Evolutionary conservation across 371 early-diverging fungal species (phyloP), one percentile per base, ranked within the genome.

Genomic region (Rhizopus delemar): DNA sequence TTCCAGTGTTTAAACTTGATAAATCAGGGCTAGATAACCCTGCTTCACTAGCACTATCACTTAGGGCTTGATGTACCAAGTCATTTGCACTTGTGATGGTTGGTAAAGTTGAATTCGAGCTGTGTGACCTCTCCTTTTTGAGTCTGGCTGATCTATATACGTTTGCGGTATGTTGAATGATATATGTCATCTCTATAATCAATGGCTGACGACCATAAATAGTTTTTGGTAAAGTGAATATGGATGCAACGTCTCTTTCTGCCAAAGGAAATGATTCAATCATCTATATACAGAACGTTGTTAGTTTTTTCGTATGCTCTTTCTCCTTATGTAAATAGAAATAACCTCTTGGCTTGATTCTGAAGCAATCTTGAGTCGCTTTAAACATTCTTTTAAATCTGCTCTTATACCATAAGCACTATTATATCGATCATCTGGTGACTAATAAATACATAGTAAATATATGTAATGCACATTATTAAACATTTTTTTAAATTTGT

Each of bases 361-460:
- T 22, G 59, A 50, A 41, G 69, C 57, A 54, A 51, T 51, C 31
- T 52, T 60, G 38, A 84, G 54, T 7, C 63, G 53, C 48, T 66
- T 69, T 13, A 82, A 46, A 54, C 85, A 84, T 48, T 68, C 70
- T 53, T 81, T 70, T 8, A 84, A 70, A 69, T 84, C 85, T 28
- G 80, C 74, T 28, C 77, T 68, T 31, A 84, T 64, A 13, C 85
- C 85, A 57, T 66, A 75, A 5, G 85, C 83, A 57, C 78, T 84
- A 31, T 70, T 77, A 51, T 84, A 84, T 41, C 85, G 69, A 50
- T 77, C 78, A 45, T 78, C 83, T 2, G 85, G 85, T 51, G 81
- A 77, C 85, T 84, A 62, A 39, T 2, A 12, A 39, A 39, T 9
- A 22, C 2, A 22, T 22, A 22, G 22, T 22, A 22, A 22, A 22